Percentiles rank a stretch among this genome's conserved stretches.
Evolutionary conservation across 2,329 filamentous ascomycete genomes (phyloP).

Genomic region (Drechslerella dactyloides): DNA sequence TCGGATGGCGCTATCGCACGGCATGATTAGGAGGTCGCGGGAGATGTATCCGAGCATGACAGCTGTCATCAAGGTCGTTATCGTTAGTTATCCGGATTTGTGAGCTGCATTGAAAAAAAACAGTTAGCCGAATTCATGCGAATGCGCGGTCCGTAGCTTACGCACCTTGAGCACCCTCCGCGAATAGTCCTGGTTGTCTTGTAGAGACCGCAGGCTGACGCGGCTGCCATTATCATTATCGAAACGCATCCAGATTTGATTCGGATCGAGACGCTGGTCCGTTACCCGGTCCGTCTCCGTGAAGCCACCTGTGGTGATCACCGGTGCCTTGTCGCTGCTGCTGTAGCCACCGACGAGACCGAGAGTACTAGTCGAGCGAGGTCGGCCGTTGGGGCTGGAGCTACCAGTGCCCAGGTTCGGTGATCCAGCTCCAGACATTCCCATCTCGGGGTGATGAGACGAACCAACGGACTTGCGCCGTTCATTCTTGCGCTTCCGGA

Average conservation of each 20-base stretch:
- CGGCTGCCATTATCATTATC: constrained; percentile 46
- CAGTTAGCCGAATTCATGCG: background rate
- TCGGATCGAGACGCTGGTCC: constrained; percentile 46
- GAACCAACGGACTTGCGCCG: constrained; percentile 42
- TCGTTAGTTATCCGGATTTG: constrained; percentile 36
- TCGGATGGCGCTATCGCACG: background rate
- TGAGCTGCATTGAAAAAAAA: constrained; percentile 35
- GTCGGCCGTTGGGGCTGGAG: constrained; percentile 34
- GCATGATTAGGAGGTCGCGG: background rate
- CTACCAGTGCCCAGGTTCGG: constrained; percentile 39
- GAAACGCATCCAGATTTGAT: constrained; percentile 49
- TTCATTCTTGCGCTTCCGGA: constrained; percentile 45
- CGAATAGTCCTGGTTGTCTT: constrained; percentile 47
- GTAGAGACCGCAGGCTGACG: constrained; percentile 40
- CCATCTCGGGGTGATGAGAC: constrained; percentile 45
- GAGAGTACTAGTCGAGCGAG: constrained; percentile 49
- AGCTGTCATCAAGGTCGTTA: constrained; percentile 8
- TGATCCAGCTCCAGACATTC: constrained; percentile 43
- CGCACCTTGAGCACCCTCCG: constrained; percentile 50
- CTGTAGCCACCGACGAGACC: constrained; percentile 37
- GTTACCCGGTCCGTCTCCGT: constrained; percentile 43
- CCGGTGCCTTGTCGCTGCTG: constrained; percentile 25
- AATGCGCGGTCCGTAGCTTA: constrained; percentile 32
- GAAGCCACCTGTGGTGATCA: constrained; percentile 33
- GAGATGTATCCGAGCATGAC: constrained; percentile 9